Conservation (phyloP, 805 yeast genomes). For the Wickerhamomyces tratensis region DNA sequence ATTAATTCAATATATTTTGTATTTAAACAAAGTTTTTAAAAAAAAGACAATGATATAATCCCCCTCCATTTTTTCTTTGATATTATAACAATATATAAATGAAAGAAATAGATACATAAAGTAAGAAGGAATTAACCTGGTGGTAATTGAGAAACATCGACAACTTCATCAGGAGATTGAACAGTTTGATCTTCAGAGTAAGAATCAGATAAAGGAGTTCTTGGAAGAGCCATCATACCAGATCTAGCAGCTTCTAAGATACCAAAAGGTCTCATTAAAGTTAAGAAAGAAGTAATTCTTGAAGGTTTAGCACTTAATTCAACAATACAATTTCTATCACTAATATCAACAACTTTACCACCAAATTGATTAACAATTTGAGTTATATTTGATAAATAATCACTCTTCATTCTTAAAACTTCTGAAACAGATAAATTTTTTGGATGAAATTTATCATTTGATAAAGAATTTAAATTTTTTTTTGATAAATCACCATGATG, state of each 20-base stretch:
- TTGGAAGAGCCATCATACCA: constrained; percentile 98
- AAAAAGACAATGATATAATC: too few species aligned
- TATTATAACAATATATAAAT: neutral
- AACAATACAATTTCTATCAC: constrained; percentile 88
- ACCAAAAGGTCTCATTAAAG: constrained; percentile 91
- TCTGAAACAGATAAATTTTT: constrained; percentile 83
- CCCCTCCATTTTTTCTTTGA: too few species aligned
- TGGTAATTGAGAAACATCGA: constrained; percentile 85
- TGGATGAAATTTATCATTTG: constrained; percentile 59
- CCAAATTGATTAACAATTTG: constrained; percentile 81
- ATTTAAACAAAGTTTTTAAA: too few species aligned
- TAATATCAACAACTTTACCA: constrained; percentile 84
- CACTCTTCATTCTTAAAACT: constrained; percentile 88
- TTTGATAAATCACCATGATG: constrained; percentile 45
- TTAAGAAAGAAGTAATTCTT: constrained; percentile 77
- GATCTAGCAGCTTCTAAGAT: constrained; percentile 92
- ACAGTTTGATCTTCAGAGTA: constrained; percentile 41
- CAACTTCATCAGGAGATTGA: constrained; percentile 55
- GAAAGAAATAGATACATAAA: neutral
- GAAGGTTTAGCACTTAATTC: constrained; percentile 93
- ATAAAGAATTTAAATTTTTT: constrained; percentile 18
- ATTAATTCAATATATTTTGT: too few species aligned
- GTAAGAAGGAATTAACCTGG: constrained; percentile 57
- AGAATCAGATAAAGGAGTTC: constrained; percentile 70
- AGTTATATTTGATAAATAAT: constrained; percentile 77